Base-by-base conservation (phyloP, 2,329 filamentous ascomycete genomes). In the Exophiala lecanii-corni region DNA sequence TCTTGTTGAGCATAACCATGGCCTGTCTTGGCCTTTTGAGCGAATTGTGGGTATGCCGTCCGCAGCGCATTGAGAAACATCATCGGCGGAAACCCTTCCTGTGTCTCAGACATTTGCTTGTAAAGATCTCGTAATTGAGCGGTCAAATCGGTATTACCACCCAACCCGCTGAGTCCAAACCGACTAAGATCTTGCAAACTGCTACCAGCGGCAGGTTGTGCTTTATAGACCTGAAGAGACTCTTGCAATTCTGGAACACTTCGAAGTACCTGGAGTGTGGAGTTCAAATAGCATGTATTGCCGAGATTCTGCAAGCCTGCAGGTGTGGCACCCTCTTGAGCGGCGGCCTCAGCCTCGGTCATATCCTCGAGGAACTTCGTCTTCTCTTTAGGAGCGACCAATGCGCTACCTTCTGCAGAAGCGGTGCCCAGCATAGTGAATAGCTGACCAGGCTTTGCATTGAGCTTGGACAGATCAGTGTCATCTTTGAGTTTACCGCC, bases 261-360 rank as follows among this genome's bases (percentile, higher is more conserved):
- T 50, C 86, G 82, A 54, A 98, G 72, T 3, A 88, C 84, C 65
- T 98, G 94, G n/a, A 98, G 74, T 0, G 91, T 95, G 37, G 92
- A 92, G 73, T 98, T 98, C 59, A 97, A 81, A 64, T 98, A 98
- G 72, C 92, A 98, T 3, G 94, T 98, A 67, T 98, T 98, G 56
- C 94, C 92, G 49, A 96, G 72, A 61, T 98, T 98, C 62, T 85
- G 78, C 49, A 98, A 71, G 35, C 92, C 92, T 43, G 89, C 85
- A 2, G 94, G 92, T 34, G 78, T 91, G 36, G 89, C 89, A 45
- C 87, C 89, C 47, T 83, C 84, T 61, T 84, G 79, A 64, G 82
- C 81, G 16, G 92, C 91, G 39, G 82, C 79, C 65, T 97, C 91
- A 20, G 89, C 89, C 62, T 94, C 89, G 18, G 87, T 94, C 91